phyloP scores from a whole-genome alignment of 192 early-diverging fungal species.

The Backusella tarrabulga region DNA sequence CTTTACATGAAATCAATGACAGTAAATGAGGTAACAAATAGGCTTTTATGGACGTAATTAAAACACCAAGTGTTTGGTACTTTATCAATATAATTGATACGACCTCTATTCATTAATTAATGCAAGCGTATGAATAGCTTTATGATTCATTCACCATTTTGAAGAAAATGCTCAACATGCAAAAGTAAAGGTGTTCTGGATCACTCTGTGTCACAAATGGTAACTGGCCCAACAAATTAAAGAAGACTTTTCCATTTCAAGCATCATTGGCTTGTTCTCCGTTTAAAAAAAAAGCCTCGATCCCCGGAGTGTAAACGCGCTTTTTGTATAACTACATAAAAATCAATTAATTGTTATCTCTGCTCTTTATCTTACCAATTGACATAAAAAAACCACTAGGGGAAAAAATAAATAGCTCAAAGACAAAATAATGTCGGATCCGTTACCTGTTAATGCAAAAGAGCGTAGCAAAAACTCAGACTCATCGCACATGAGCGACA shows the following conservation, averaged over 20 bases:
- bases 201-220: neutral
- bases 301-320: neutral
- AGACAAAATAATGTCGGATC: neutral
- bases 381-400: neutral
- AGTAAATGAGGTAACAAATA: no score
- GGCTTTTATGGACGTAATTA: no score
- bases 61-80: no score
- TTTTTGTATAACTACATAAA: neutral
- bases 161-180: no score
- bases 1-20: no score
- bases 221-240: neutral
- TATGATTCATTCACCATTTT: no score
- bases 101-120: no score
- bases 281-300: neutral
- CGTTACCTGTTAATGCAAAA: constrained; percentile 25
- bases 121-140: no score
- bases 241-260: neutral
- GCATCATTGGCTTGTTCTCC: neutral
- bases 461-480: neutral
- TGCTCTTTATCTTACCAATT: neutral
- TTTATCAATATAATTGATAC: no score
- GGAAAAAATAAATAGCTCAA: neutral
- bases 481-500: neutral
- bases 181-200: no score
- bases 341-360: neutral